Evolutionary conservation across 208 protist genomes (phyloP), one percentile per base, ranked within the genome.

Genomic region (Trypanosoma theileri): DNA sequence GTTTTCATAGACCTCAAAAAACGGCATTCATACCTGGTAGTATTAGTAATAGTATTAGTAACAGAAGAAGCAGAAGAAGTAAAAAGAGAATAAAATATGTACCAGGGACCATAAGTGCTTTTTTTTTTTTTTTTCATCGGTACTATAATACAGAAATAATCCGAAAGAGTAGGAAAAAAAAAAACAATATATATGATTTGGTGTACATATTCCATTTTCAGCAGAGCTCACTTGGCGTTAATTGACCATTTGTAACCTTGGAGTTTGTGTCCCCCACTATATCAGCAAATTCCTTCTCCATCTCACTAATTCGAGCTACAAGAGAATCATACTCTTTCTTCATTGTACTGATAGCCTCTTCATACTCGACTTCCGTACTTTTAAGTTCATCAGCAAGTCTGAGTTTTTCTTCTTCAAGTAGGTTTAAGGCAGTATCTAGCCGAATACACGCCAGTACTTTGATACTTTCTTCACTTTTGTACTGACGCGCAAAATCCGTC

Each of bases 201-300:
- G 12, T 45, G 13, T 42, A 52, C 10, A n/a, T 51, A 54, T 19
- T 11, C 24, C 24, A 35, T n/a, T 61, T n/a, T 61, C 44, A 66
- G 13, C 3, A 8, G 13, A 45, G 31, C 12, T 46, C n/a, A 53
- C 44, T 28, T 35, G 41, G 2, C 26, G n/a, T 22, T 45, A 21
- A 44, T 12, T n/a, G 13, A 28, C 12, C 10, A 26, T 48, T 4
- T 9, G 51, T 28, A 13, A 24, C 11, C 46, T 28, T 73, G 9
- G 24, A 50, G 10, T 59, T 13, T 22, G 71, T 70, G 24, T 69
- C 50, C 10, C 73, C 69, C 1, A 95, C 66, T 66, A 97, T 85
- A 9, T 71, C 66, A 4, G 55, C 69, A 69, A 97, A 92, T 61
- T 97, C 92, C 56, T 84, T 85, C 57, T 95, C 86, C 92, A 97